Base-by-base conservation (phyloP, 352 stramenopile species). In the Globisporangium radiosum region DNA sequence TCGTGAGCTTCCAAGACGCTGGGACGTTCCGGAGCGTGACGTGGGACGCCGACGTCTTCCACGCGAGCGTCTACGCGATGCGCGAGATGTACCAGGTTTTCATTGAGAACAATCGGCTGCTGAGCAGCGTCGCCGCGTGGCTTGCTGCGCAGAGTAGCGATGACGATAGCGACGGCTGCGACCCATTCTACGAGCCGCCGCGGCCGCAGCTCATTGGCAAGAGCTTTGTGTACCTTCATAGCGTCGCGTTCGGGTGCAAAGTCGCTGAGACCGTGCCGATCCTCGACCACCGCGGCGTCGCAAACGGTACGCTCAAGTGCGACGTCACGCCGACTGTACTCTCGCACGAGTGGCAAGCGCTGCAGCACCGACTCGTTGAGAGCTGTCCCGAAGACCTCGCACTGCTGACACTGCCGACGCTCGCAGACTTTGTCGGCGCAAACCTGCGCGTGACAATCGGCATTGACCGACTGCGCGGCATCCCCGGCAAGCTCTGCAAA, bases 51-150 rank as follows among this genome's bases (percentile, higher is more conserved):
- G 85, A 95, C 0, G 76, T 84, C 56, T 95, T 96, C 56, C 71
- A 92, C 33, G 62, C 78, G 40, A 87, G 76, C 17, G 60, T 95
- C 15, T 95, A 90, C 55, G 61, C 75, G 11, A 96, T 96, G 87
- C 77, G 86, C 11, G 85, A 95, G 59, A 89, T 95, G 70, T 96
- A 96, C 54, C 83, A 94, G 56, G 73, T 83, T 7, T 93, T 92
- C 47, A 88, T 94, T 48, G 75, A 87, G 54, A 78, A 84, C 55
- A 89, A 77, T 19, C 79, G 86, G 7, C 62, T 75, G 7, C 36
- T 83, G 17, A 36, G 60, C 1, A 71, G 71, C 44, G 56, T 69
- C 14, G 60, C 69, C n/a, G 60, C 55, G 4, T 78, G 71, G 73
- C 69, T 68, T 60, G 59, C 57, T 9, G 67, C 54, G 0, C 74